Conservation (phyloP, 805 yeast genomes). For the Kregervanrija pseudodelftensis region DNA sequence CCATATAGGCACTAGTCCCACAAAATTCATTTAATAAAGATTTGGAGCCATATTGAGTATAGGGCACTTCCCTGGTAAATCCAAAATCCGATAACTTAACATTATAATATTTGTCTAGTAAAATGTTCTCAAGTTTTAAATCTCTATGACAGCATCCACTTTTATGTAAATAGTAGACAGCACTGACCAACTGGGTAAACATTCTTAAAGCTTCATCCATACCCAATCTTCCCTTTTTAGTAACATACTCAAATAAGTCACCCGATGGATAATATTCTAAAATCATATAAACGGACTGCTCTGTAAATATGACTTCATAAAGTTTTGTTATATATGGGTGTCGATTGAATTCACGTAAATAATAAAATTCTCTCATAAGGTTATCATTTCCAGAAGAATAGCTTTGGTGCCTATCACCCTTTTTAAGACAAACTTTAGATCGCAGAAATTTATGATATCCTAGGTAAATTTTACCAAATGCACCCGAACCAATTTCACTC, state of each 20-base stretch:
- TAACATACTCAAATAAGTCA: conserved; percentile 63
- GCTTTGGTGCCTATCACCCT: conserved; percentile 47
- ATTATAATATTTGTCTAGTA: conserved; percentile 49
- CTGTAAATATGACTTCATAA: conserved; percentile 81
- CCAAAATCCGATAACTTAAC: conserved; percentile 90
- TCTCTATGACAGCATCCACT: conserved; percentile 87
- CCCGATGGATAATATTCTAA: conserved; percentile 84
- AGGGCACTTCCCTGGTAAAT: conserved; percentile 68
- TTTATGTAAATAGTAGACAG: conserved; percentile 69
- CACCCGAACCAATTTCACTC: conserved; percentile 80
- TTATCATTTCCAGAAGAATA: conserved; percentile 50
- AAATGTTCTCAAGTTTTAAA: conserved; percentile 87
- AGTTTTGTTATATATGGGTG: conserved; percentile 80
- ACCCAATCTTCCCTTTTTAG: conserved; percentile 44
- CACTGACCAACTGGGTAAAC: conserved; percentile 64
- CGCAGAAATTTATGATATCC: conserved; percentile 74
- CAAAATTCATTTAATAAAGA: conserved; percentile 70
- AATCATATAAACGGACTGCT: conserved; percentile 75
- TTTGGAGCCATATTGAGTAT: conserved; percentile 18
- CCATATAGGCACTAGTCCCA: conserved; percentile 95
- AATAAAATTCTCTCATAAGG: conserved; percentile 83
- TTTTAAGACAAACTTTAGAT: conserved; percentile 76
- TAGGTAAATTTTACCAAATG: conserved; percentile 86
- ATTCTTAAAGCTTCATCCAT: conserved; percentile 42
- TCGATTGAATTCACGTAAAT: conserved; percentile 65